Conservation (phyloP, 495 filamentous ascomycete species). For the Penicillium verhagenii region DNA sequence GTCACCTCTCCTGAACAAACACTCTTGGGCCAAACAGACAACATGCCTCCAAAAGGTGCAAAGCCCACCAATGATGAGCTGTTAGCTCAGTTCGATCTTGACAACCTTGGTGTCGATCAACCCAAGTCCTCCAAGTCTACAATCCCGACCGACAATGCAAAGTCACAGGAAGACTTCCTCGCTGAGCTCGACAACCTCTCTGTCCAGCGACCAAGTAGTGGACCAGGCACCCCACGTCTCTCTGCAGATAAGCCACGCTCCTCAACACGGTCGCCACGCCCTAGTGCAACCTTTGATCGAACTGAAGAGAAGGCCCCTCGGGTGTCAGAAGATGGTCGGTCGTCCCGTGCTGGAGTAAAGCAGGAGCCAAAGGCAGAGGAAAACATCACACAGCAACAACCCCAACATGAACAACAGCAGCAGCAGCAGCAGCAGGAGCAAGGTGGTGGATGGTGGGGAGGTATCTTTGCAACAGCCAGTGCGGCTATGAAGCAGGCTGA, state of each 20-base stretch:
- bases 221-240: conserved; percentile 80
- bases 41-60: conserved; percentile 47
- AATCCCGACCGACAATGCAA: conserved; percentile 32
- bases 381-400: conserved; percentile 11
- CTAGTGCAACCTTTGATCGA: conserved; percentile 55
- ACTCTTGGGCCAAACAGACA: conserved; percentile 11
- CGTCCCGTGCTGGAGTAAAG: conserved; percentile 60
- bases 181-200: conserved; percentile 82
- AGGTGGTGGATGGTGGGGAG: conserved; percentile 86
- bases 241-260: conserved; percentile 53
- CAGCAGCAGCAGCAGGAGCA: conserved; percentile 40
- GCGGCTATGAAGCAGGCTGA: conserved; percentile 95
- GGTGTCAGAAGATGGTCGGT: conserved; percentile 69
- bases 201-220: conserved; percentile 61
- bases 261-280: conserved; percentile 56
- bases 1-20: conserved; percentile 33
- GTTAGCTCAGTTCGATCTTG: conserved; percentile 81
- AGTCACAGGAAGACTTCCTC: conserved; percentile 64
- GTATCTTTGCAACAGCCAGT: conserved; percentile 63
- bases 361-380: conserved; percentile 37
- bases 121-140: conserved; percentile 44
- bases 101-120: conserved; percentile 60
- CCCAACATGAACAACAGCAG: conserved; percentile 29
- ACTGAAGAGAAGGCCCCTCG: conserved; percentile 61
- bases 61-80: conserved; percentile 77